phyloP scores from a whole-genome alignment of 2,329 filamentous ascomycete species.

The Calycina herbarum region DNA sequence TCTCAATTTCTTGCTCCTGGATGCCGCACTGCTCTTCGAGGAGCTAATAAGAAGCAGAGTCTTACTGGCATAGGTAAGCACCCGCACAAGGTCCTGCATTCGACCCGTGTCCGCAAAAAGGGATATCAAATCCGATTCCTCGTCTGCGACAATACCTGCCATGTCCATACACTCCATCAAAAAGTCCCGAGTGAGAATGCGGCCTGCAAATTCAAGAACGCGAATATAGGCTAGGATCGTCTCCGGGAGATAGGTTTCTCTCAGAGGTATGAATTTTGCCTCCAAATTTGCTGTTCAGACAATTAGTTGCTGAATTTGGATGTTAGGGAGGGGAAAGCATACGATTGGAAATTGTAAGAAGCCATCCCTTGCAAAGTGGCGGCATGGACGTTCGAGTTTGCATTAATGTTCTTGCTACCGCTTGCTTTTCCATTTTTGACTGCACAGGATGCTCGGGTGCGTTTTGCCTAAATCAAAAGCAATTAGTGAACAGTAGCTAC shows the following conservation, averaged over 20 bases:
- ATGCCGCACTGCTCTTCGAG: slow-evolving; percentile 47
- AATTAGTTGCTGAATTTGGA: slow-evolving; percentile 17
- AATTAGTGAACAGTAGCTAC: neutral
- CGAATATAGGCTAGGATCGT: slow-evolving; percentile 80
- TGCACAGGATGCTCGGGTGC: neutral
- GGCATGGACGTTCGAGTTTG: slow-evolving; percentile 56
- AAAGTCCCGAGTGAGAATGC: slow-evolving; percentile 70
- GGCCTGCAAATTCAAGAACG: slow-evolving; percentile 77
- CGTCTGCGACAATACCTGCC: slow-evolving; percentile 71
- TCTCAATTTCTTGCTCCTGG: slow-evolving; percentile 58
- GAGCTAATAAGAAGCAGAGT: slow-evolving; percentile 48
- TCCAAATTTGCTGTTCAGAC: slow-evolving; percentile 47
- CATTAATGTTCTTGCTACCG: slow-evolving; percentile 55
- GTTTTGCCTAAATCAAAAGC: slow-evolving; percentile 5
- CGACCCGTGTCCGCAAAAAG: slow-evolving; percentile 64
- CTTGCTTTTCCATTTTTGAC: slow-evolving; percentile 41
- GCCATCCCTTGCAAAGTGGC: slow-evolving; percentile 65
- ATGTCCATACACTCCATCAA: slow-evolving; percentile 87
- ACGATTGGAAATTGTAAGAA: slow-evolving; percentile 42
- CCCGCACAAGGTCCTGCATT: slow-evolving; percentile 74
- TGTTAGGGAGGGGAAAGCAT: neutral
- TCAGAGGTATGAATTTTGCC: slow-evolving; percentile 62
- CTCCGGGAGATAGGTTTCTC: slow-evolving; percentile 81
- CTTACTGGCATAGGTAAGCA: slow-evolving; percentile 57
- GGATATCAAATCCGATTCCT: slow-evolving; percentile 63